These are phyloP conservation scores for Grosmannia huntii DNA, from an alignment of 2,329 filamentous ascomycete species.

Conservation along the genomic window DNA sequence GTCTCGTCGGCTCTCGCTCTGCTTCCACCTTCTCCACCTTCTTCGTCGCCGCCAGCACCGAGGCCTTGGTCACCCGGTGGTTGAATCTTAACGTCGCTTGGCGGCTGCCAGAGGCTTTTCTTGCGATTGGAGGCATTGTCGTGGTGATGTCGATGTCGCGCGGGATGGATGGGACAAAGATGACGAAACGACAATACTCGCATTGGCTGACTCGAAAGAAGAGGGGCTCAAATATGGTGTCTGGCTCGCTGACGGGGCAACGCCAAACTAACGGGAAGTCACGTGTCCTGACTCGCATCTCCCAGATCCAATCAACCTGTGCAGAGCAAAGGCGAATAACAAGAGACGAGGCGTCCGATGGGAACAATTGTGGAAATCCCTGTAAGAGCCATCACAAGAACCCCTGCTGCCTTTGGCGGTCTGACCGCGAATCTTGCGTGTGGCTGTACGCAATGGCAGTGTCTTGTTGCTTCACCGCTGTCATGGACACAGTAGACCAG, in stretches of 20 bases:
- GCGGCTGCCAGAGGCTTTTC: conserved; percentile 31
- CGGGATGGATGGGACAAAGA: too few relatives aligned
- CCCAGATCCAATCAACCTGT: neutral
- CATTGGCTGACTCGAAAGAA: neutral
- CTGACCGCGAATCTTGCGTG: neutral
- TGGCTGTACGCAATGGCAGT: neutral
- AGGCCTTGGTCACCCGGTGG: conserved; percentile 39
- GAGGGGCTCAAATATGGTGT: neutral
- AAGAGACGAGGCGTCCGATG: too few relatives aligned
- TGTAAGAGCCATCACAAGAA: too few relatives aligned
- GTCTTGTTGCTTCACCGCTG: neutral
- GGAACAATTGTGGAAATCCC: too few relatives aligned
- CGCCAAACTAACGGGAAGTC: conserved; percentile 34
- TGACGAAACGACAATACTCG: neutral
- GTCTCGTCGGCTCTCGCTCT: neutral
- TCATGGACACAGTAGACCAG: neutral
- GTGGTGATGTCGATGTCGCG: too few relatives aligned
- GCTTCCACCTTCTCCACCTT: neutral
- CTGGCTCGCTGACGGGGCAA: conserved; percentile 36
- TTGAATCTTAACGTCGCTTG: conserved; percentile 48
- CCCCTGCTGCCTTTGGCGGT: too few relatives aligned
- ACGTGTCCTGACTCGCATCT: conserved; percentile 25
- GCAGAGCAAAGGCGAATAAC: neutral
- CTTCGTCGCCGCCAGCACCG: conserved; percentile 16
- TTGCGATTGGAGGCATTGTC: conserved; percentile 31